Evolutionary conservation across 2,329 filamentous ascomycete species (phyloP).

Genomic region (Fusarium tricinctum): DNA sequence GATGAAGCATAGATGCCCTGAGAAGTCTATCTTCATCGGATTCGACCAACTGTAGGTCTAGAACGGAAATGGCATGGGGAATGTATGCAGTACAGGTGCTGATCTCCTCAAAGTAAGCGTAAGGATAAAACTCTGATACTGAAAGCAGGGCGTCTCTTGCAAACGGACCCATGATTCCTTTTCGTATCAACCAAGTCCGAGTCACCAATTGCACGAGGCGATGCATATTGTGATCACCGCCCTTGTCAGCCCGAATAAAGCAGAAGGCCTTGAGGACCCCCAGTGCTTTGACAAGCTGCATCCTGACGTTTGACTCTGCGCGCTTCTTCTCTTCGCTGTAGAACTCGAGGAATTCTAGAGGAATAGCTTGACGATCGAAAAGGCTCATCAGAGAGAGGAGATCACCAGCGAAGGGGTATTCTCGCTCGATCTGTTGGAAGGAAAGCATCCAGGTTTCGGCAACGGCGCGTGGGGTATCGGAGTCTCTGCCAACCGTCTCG

Average conservation of each 20-base stretch:
- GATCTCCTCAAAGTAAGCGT: conserved; percentile 23
- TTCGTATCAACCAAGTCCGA: conserved; percentile 46
- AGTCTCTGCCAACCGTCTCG: conserved; percentile 50
- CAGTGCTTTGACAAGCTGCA: conserved; percentile 18
- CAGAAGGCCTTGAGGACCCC: conserved; percentile 51
- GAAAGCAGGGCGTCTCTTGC: conserved; percentile 38
- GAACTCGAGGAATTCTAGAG: conserved; percentile 36
- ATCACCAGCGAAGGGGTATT: conserved; percentile 45
- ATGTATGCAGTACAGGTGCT: conserved; percentile 43
- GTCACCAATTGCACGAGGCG: conserved; percentile 55
- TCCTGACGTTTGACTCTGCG: fast-evolving
- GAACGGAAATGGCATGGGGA: conserved; percentile 45
- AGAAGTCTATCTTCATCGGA: conserved; percentile 18
- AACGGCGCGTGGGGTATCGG: conserved; percentile 46
- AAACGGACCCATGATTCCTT: conserved; percentile 28
- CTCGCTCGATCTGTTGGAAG: conserved; percentile 52
- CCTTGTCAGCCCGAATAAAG: conserved; percentile 42
- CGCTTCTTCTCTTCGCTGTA: not conserved
- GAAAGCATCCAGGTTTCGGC: conserved; percentile 54
- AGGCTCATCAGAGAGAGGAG: conserved; percentile 54
- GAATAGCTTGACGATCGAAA: conserved; percentile 52
- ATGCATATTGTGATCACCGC: conserved; percentile 49
- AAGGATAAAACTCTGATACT: conserved; percentile 44
- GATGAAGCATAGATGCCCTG: conserved; percentile 29
- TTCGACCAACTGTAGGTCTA: conserved; percentile 22